Percentiles rank a stretch among this genome's conserved stretches.
phyloP scores from a whole-genome alignment of 2,329 filamentous ascomycete genomes.

The Trichoderma brevicompactum region DNA sequence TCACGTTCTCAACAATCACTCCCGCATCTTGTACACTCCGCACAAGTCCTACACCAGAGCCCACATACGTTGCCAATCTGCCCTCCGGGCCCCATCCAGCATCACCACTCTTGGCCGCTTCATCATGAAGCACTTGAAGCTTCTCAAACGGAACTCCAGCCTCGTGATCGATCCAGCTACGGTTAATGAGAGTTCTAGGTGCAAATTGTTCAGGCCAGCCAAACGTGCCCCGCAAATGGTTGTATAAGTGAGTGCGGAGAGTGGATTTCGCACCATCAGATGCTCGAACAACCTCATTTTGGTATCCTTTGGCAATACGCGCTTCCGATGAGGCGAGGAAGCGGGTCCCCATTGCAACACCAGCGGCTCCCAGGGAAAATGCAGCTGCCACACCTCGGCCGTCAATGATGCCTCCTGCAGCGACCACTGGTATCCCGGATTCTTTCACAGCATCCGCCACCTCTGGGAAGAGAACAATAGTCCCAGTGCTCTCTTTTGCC shows the following conservation, averaged over 20 bases:
- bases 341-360: conserved; percentile 65
- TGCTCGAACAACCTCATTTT: conserved; percentile 48
- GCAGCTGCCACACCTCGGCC: conserved; percentile 56
- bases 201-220: conserved; percentile 50
- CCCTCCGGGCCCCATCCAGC: conserved; percentile 53
- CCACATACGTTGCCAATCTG: conserved; percentile 55
- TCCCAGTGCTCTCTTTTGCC: conserved; percentile 47
- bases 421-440: conserved; percentile 50
- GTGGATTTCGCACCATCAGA: conserved; percentile 47
- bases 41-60: conserved; percentile 52
- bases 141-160: conserved; percentile 49
- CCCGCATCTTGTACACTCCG: conserved; percentile 45
- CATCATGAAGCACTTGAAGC: conserved; percentile 49
- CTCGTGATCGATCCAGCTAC: conserved; percentile 44
- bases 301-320: conserved; percentile 47
- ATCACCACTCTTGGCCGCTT: conserved; percentile 47
- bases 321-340: conserved; percentile 58
- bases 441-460: conserved; percentile 47
- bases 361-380: conserved; percentile 56
- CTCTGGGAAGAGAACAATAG: conserved; percentile 56
- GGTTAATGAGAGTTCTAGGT: conserved; percentile 48
- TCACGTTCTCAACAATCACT: conserved; percentile 44
- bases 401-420: conserved; percentile 58
- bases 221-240: conserved; percentile 49
- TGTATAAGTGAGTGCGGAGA: conserved; percentile 50